Evolutionary conservation across 2,329 filamentous ascomycete genomes (phyloP).

Genomic region (Paramyrothecium sp.): DNA sequence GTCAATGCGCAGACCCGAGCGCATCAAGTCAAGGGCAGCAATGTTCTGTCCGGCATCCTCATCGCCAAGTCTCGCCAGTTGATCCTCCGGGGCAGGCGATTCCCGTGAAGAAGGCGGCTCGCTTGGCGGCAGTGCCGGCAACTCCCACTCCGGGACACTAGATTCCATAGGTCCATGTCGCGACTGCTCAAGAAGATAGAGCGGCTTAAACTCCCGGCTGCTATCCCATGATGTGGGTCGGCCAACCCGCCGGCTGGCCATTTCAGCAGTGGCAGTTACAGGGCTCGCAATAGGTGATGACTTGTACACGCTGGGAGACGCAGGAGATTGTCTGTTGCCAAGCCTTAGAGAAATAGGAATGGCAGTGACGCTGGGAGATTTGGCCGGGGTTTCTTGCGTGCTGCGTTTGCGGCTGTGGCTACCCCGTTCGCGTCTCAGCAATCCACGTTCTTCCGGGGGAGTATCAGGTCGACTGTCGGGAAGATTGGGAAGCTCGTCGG

Average conservation of each 20-base stretch:
- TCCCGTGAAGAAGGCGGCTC: slow-evolving; percentile 35
- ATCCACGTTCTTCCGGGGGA: slow-evolving; percentile 45
- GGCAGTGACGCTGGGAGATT: slow-evolving; percentile 56
- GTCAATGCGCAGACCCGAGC: slow-evolving; percentile 36
- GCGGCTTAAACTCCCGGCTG: slow-evolving; percentile 71
- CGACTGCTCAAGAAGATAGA: slow-evolving; percentile 74
- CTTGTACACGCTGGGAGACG: slow-evolving; percentile 37
- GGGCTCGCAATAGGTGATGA: slow-evolving; percentile 37
- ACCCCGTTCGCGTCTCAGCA: slow-evolving; percentile 33
- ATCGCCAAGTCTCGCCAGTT: slow-evolving; percentile 20
- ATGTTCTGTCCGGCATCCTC: slow-evolving; percentile 23
- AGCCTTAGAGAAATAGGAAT: slow-evolving; percentile 57
- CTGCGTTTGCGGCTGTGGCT: slow-evolving; percentile 49
- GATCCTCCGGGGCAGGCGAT: slow-evolving; percentile 30
- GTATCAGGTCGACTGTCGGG: slow-evolving; percentile 61
- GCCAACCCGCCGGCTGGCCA: slow-evolving; percentile 34
- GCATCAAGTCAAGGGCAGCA: slow-evolving; percentile 13
- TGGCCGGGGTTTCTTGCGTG: slow-evolving; percentile 43
- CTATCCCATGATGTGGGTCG: slow-evolving; percentile 62
- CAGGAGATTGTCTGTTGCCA: slow-evolving; percentile 43
- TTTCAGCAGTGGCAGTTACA: slow-evolving; percentile 29
- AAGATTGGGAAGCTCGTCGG: slow-evolving; percentile 47
- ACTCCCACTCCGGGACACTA: slow-evolving; percentile 26
- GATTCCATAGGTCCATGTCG: slow-evolving; percentile 34
- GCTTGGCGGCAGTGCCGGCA: slow-evolving; percentile 51